Evolutionary conservation across 2,329 filamentous ascomycete species (phyloP), one percentile per base, ranked within the genome.

Genomic region (Phaeosphaeria sp.): DNA sequence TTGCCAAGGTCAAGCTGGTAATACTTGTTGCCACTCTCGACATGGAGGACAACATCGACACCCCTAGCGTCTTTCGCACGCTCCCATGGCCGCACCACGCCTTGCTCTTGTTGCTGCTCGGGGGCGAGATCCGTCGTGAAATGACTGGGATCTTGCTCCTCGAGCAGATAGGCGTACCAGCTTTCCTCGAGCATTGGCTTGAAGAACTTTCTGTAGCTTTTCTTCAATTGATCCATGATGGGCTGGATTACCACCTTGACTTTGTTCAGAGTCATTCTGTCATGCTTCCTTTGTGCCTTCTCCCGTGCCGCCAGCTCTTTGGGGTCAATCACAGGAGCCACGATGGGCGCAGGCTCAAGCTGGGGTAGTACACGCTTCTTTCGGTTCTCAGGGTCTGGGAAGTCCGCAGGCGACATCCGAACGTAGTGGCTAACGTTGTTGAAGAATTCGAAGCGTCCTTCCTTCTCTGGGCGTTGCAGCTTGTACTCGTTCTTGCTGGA

Each of bases 151-250:
- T 97, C 89, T 39, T 89, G 85, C 74, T 98, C 94, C 25, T 92
- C 88, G 69, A 92, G 91, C 1, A 98, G 82, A 74, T 98, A 97
- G 20, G 88, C 84, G 57, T 96, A 92, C 63, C 89, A 85, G 11
- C 79, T 77, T 51, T 91, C 88, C 1, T 91, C 87, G 59, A 99
- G 89, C 7, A 74, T 87, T 1, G 92, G 89, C 54, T 88, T 87
- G 59, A 93, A 86, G 79, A 98, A 98, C 66, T 92, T 92, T 74
- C 90, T 91, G 79, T 97, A 96, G 74, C 91, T 93, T 60, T 85
- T 84, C 76, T 96, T 95, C 73, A 99, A 92, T 78, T 97, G 92
- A 66, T 99, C 94, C 93, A 99, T 97, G 66, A 98, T 92, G 1
- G 92, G 92, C 76, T 97, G 93, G 53, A 99, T 87, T 52, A 90